Evolutionary conservation across 371 early-diverging fungal species (phyloP), one percentile per base, ranked within the genome.

Genomic region (Mucor irregularis): DNA sequence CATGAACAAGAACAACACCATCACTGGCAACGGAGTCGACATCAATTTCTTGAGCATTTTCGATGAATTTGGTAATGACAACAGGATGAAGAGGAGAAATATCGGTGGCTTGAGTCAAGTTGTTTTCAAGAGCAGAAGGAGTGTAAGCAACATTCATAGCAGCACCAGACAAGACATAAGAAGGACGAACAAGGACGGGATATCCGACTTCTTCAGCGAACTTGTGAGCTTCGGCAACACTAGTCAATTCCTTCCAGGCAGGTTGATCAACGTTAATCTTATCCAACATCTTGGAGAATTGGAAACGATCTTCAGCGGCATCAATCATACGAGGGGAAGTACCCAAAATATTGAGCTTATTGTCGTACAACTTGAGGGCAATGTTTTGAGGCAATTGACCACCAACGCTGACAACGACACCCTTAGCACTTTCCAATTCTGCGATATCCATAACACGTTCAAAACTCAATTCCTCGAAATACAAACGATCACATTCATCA

Each of bases 301-400:
- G 91, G 82, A 90, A 88, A 51, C 96, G 90, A 74, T 95, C 87
- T 71, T 97, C 96, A 30, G 96, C 97, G 17, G 84, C 78, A 62
- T 97, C 97, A 53, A 97, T 90, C 84, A 87, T 89, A 39, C 83
- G 83, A 3, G 97, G 95, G n/a, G 81, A 84, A 4, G 97, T 97
- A 43, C 97, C 97, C 24, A 97, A 68, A 3, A 95, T 84, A 22
- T 87, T 89, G 62, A 91, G 84, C 29, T 82, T 71, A 53, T 82
- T 71, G 26, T 81, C 74, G 42, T 87, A 80, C 52, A 96, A 73
- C 16, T 77, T 81, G 48, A 95, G 76, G 10, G 97, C 97, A 78
- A 96, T 94, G 78, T 96, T 95, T 67, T 96, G 90, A 35, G 97
- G 95, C 11, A 90, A 72, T 80, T 96, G 95, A 8, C 97, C 95